phyloP scores from a whole-genome alignment of 225 moss, liverwort and hornwort genomes.

The Ulota crispa region DNA sequence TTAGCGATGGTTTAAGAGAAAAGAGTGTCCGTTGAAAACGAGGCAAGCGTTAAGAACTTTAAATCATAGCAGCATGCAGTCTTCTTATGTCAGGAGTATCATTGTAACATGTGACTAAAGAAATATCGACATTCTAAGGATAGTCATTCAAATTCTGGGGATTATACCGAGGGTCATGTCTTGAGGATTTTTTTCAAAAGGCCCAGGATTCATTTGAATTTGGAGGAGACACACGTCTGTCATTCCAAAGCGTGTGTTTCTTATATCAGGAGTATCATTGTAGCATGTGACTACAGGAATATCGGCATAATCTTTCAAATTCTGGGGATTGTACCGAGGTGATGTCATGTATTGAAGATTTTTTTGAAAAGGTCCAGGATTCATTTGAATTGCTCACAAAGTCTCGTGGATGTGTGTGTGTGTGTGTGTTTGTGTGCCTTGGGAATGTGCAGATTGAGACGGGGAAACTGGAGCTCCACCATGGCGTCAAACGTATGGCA shows the following conservation, averaged over 20 bases:
- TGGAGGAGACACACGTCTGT: too few species aligned
- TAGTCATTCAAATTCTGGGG: not conserved
- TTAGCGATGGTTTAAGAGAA: not conserved
- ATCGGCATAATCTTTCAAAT: not conserved
- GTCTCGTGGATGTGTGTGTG: too few species aligned
- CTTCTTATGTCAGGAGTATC: not conserved
- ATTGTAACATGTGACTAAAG: not conserved
- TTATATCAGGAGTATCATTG: not conserved
- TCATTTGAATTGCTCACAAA: too few species aligned
- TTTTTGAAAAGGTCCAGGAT: not conserved
- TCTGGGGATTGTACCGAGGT: not conserved
- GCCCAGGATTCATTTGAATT: too few species aligned
- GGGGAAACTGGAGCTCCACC: conserved; percentile 6
- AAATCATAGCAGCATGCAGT: not conserved
- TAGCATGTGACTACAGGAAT: not conserved
- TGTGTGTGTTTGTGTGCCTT: not conserved
- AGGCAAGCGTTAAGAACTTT: too few species aligned
- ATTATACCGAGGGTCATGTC: not conserved
- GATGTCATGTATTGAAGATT: not conserved
- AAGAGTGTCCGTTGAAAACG: not conserved
- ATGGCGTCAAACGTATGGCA: conserved; percentile 49
- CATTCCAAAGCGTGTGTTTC: not conserved
- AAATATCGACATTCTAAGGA: not conserved
- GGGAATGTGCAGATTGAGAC: conserved; percentile 7
- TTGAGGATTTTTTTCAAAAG: not conserved